Base-by-base conservation (phyloP, 305 asterid genomes). In the Solanum aculeatissimum region DNA sequence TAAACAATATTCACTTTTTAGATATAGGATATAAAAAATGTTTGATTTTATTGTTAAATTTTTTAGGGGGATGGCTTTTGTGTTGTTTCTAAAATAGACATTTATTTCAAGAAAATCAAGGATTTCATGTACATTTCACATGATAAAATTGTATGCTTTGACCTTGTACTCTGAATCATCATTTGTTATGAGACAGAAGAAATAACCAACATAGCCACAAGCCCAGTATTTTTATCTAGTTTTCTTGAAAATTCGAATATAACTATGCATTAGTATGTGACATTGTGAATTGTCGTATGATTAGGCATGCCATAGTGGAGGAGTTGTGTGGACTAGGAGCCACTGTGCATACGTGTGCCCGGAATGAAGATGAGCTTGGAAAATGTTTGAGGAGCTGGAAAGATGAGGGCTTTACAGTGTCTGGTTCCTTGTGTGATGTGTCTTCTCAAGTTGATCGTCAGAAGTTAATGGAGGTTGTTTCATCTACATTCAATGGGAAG, bases 281-380 rank as follows among this genome's bases (percentile, higher is more conserved):
- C 23, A 16, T 40, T 60, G 58, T 43, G 57, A 40, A 60, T 60
- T 60, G 84, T 66, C 27, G 38, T 6, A 70, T 40, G 11, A 85
- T 82, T 83, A 91, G 97, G 82, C 89, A 81, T 87, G 93, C 97
- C 5, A 90, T 90, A 84, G 95, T 92, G 85, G 95, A 92, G 88
- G 97, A 93, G 88, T 87, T 93, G 87, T 92, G 91, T 54, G 93
- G 89, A 49, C 87, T 92, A 32, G 94, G 95, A 29, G 95, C 97
- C 58, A 66, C 82, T 7, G 91, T 93, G 84, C 92, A 93, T 83
- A 91, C 91, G 4, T 93, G 95, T 83, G 92, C 93, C 7, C 88
- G 94, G 60, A 86, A 86, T 25, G 84, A 89, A 71, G 89, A 86
- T n/a, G 93, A 90, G 88, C 89, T 91, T 45, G 74, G 83, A 32